These are phyloP conservation scores for Plasmodium chabaudi DNA, from an alignment of 169 alveolate genomes.

Conservation along the genomic window DNA sequence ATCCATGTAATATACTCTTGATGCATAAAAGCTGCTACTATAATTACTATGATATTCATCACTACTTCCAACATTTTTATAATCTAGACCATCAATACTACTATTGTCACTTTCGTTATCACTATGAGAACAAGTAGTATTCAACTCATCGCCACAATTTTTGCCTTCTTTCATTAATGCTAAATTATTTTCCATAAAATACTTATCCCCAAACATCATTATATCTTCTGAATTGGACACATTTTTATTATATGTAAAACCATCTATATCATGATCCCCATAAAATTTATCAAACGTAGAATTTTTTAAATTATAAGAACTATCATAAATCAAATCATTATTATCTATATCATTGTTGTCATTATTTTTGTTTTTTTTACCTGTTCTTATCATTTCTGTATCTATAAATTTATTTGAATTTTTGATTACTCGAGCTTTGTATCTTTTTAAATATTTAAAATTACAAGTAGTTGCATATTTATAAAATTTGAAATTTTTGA, in stretches of 20 bases:
- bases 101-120: not conserved
- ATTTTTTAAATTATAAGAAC: slow-evolving; percentile 6
- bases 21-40: too few species aligned
- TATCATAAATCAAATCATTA: not conserved
- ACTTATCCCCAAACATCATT: not conserved
- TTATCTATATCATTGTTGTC: not conserved
- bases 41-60: not conserved
- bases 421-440: slow-evolving; percentile 37
- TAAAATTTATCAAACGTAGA: not conserved
- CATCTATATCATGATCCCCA: slow-evolving; percentile 17
- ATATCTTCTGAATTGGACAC: slow-evolving; percentile 34
- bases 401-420: slow-evolving; percentile 23
- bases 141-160: not conserved
- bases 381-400: slow-evolving; percentile 6
- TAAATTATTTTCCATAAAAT: slow-evolving; percentile 9
- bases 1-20: too few species aligned
- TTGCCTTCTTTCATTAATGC: not conserved
- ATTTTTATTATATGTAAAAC: not conserved
- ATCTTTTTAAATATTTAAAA: slow-evolving; percentile 43
- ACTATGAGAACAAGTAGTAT: not conserved
- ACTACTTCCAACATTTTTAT: not conserved
- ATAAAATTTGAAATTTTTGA: slow-evolving; percentile 63
- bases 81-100: not conserved
- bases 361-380: not conserved
- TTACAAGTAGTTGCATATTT: slow-evolving; percentile 70